phyloP scores from a whole-genome alignment of 495 filamentous ascomycete genomes.

The Diplogelasinospora grovesii region DNA sequence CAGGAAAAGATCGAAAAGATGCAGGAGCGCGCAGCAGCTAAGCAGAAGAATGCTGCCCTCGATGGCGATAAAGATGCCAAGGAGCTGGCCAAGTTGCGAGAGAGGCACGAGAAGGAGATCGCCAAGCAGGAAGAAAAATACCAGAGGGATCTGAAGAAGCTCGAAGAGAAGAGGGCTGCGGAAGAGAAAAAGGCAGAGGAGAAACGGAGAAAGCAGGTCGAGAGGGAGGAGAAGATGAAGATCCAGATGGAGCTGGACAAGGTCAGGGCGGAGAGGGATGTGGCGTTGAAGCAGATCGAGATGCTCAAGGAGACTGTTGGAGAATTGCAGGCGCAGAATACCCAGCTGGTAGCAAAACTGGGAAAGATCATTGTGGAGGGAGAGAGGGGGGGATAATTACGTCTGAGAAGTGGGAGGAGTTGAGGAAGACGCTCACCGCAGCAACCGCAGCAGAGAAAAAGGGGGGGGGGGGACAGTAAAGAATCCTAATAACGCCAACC shows the following conservation, averaged over 20 bases:
- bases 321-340: conserved; percentile 62
- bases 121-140: conserved; percentile 60
- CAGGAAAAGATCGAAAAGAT: conserved; percentile 59
- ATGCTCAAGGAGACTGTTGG: conserved; percentile 56
- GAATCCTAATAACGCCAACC: too few species aligned
- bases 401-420: too few species aligned
- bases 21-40: conserved; percentile 38
- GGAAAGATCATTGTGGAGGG: conserved; percentile 24
- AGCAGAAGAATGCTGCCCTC: conserved; percentile 29
- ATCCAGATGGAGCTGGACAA: conserved; percentile 43
- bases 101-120: conserved; percentile 54
- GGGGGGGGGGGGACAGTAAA: too few species aligned
- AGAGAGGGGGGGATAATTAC: too few species aligned
- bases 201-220: conserved; percentile 42
- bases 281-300: conserved; percentile 53
- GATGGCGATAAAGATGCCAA: conserved; percentile 35
- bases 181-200: conserved; percentile 58
- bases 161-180: conserved; percentile 55
- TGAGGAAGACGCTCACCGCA: too few species aligned
- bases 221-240: conserved; percentile 48
- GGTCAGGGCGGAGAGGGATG: conserved; percentile 48
- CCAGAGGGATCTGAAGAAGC: conserved; percentile 52
- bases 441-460: too few species aligned
- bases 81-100: conserved; percentile 45
- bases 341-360: conserved; percentile 44